A percentile compares a stretch with the other conserved stretches of the same genome.
These are phyloP conservation scores for Omphalotus olearius DNA, from an alignment of 1,284 basidiomycete genomes.

Conservation along the genomic window DNA sequence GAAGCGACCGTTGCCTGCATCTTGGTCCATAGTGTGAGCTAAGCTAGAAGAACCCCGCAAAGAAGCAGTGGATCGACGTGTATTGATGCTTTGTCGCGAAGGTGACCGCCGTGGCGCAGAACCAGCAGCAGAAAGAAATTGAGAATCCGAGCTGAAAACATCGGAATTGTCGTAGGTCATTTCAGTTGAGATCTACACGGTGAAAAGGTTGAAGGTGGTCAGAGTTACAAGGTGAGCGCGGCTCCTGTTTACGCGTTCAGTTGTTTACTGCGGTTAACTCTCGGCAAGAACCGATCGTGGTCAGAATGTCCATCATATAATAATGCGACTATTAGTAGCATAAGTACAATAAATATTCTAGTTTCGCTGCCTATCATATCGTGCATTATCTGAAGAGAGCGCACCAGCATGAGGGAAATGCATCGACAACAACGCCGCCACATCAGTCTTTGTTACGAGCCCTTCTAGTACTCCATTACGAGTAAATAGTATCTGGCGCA, in stretches of 20 bases:
- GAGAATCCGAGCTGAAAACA: conserved; percentile 8
- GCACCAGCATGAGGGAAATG: conserved; percentile 57
- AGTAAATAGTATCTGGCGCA: conserved; percentile 66
- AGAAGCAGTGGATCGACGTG: conserved; percentile 40
- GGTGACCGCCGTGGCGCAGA: conserved; percentile 42
- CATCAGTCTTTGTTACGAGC: conserved; percentile 65
- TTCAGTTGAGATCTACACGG: background rate
- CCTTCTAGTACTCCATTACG: conserved; percentile 54
- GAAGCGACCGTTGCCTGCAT: conserved; percentile 45
- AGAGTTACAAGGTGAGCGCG: no score
- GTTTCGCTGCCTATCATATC: no score
- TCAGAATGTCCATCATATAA: no score
- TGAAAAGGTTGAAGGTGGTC: background rate
- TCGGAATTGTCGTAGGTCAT: conserved; percentile 11
- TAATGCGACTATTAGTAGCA: no score
- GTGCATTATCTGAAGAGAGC: background rate
- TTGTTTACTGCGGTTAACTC: no score
- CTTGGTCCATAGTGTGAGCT: conserved; percentile 33
- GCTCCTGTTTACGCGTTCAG: no score
- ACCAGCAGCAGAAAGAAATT: conserved; percentile 15
- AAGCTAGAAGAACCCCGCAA: conserved; percentile 35
- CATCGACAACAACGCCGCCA: conserved; percentile 55
- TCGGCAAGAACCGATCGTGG: no score
- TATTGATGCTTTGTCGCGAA: conserved; percentile 37
- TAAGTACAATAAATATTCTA: no score